Evolutionary conservation across 768 basidiomycete genomes (phyloP), one percentile per base, ranked within the genome.

Genomic region (Clavaria fumosa): DNA sequence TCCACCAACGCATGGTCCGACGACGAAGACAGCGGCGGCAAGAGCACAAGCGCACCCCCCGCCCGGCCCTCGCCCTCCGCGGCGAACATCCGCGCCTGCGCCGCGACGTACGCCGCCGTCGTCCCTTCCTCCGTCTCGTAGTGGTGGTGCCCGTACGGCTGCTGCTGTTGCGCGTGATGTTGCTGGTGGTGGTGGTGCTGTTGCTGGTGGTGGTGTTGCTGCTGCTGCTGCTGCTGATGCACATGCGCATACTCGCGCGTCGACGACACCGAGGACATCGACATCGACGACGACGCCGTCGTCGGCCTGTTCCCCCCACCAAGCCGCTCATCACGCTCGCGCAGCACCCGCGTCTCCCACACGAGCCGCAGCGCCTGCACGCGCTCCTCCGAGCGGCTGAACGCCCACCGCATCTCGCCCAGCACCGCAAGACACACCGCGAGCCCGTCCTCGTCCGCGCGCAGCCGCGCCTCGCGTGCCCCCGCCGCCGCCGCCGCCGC

Each of bases 361-460:
- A 70, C 55, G 53, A 64, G 52, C 45, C 63, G 65, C 33, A 85
- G 59, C 0, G 70, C 72, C 40, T 73, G 71, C 48, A 75, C 70
- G 24, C 74, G 64, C 48, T 86, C 84, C 42, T 78, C 75, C 40
- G 70, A 75, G 50, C 75, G 77, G 4, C 78, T 78, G 53, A 70
- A 79, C 4, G 65, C 69, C 89, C 89, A 95, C 7, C 74, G 70
- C 70, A 90, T 81, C 50, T 82, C 74, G 3, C 69, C 54, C n/a
- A 93, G 65, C 6, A 85, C 86, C 4, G 68, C 62, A 3, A 90
- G 59, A 49, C 84, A 91, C 7, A 72, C 54, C 20, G 58, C 54
- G 23, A 68, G 61, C 9, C 59, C 62, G 19, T 72, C 70, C 36
- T 69, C 67, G 4, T 56, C 49, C 14, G 57, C 53, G 14, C n/a